Conservation (phyloP, 2,329 filamentous ascomycete species). For the Fusarium metavorans region DNA sequence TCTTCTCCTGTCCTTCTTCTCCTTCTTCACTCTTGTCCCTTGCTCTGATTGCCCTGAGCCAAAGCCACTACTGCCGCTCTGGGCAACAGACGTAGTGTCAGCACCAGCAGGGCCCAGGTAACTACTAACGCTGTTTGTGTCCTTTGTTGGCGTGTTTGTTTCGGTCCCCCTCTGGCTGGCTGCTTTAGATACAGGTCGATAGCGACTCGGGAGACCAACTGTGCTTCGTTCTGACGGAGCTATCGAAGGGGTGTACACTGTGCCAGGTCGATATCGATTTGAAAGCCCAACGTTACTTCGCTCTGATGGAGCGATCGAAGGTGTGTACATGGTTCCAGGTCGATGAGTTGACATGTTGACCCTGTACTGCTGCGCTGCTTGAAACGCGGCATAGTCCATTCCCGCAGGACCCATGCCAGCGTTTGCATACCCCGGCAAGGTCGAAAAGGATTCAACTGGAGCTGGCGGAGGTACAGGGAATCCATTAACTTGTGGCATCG, state of each 20-base stretch:
- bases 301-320: conserved; percentile 13
- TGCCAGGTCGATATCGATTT: conserved; percentile 24
- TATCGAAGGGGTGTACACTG: conserved; percentile 9
- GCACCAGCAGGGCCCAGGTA: not conserved
- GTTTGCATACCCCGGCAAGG: not conserved
- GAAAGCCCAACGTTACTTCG: conserved; percentile 29
- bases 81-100: not conserved
- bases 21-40: conserved; percentile 15
- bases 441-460: not conserved
- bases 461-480: not conserved
- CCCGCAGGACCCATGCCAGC: not conserved
- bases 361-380: not conserved
- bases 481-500: not conserved
- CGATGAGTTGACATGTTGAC: conserved; percentile 12
- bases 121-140: not conserved
- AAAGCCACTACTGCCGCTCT: not conserved
- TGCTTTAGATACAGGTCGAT: conserved; percentile 27
- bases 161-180: not conserved
- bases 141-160: not conserved
- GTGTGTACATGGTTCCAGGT: not conserved
- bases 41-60: not conserved
- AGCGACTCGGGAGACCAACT: conserved; percentile 30
- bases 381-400: not conserved
- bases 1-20: conserved; percentile 25
- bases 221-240: conserved; percentile 31